Conservation (phyloP, 495 filamentous ascomycete species). For the Aspergillus biplanus region DNA sequence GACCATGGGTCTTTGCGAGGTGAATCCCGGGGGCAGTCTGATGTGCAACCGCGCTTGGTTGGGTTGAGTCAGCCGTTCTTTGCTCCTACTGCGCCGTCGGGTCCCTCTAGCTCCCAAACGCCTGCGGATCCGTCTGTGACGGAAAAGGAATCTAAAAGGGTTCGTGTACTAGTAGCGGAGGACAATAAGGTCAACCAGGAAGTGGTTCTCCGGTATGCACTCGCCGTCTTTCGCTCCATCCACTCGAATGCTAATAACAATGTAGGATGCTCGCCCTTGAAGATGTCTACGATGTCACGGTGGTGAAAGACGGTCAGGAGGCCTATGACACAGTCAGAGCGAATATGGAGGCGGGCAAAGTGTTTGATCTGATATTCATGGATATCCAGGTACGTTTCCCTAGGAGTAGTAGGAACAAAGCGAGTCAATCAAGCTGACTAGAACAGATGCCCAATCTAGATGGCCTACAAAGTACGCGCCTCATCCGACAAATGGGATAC, state of each 20-base stretch:
- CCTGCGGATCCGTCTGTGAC: slow-evolving; percentile 11
- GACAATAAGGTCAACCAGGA: slow-evolving; percentile 96
- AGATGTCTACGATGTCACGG: slow-evolving; percentile 73
- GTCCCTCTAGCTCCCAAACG: slow-evolving; percentile 23
- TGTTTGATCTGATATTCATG: slow-evolving; percentile 91
- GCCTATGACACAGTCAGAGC: slow-evolving; percentile 83
- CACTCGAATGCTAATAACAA: neutral
- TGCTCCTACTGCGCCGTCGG: slow-evolving; percentile 53
- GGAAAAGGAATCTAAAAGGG: slow-evolving; percentile 52
- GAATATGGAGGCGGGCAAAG: slow-evolving; percentile 70
- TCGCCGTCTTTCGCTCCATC: too few relatives aligned
- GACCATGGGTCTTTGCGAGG: slow-evolving; percentile 21
- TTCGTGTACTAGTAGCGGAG: slow-evolving; percentile 88
- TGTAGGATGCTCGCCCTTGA: slow-evolving; percentile 66
- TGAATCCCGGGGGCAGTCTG: slow-evolving; percentile 14
- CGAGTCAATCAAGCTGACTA: slow-evolving; percentile 15
- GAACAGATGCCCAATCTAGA: slow-evolving; percentile 88
- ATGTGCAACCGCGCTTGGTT: slow-evolving; percentile 74
- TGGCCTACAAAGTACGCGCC: slow-evolving; percentile 82
- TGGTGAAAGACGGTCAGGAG: slow-evolving; percentile 87
- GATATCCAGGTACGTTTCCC: slow-evolving; percentile 61
- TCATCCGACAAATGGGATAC: slow-evolving; percentile 87
- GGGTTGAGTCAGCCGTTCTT: slow-evolving; percentile 89
- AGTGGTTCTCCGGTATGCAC: slow-evolving; percentile 57
- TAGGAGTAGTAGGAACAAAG: neutral